Evolutionary conservation across 2,329 filamentous ascomycete species (phyloP), one percentile per base, ranked within the genome.

Genomic region (Cercospora sp.): DNA sequence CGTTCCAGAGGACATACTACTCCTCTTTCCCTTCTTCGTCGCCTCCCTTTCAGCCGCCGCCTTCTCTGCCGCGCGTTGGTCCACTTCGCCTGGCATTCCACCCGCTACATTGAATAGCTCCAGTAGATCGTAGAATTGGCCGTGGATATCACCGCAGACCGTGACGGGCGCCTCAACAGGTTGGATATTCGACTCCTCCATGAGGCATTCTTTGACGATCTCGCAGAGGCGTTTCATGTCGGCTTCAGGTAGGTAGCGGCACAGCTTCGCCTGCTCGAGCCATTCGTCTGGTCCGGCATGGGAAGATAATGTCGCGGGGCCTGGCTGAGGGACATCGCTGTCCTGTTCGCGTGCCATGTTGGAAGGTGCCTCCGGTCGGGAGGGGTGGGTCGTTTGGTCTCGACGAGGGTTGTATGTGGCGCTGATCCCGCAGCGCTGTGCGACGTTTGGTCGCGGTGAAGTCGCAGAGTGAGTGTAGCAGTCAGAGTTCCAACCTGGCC

Each of bases 161-260:
- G 95, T 99, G 71, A 99, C 95, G 6, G 95, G 95, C 0, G 95
- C 97, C 64, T 91, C 89, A 20, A 99, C 94, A n/a, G 95, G 95
- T 80, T 98, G 95, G 68, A 99, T 98, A 79, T 99, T 99, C 72
- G 94, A 97, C 83, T 99, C 95, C 86, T 99, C 95, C 95, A 99
- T 99, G 76, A 99, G 86, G 73, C 93, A 96, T 82, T 98, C 95
- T 84, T 99, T 99, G 69, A 98, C 95, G 79, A 97, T 97, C 84
- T 99, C 95, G 80, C 95, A 99, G 60, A 99, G 87, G 80, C 97
- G 92, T 86, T 99, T 99, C 95, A 99, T 99, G 77, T 96, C 93
- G 70, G 90, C 84, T 82, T 99, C 95, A 60, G 95, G 95, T 63
- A 99, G 87, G 80, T 98, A 97, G 80, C 97, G 95, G 83, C 95